Conservation (phyloP, 768 basidiomycete species). For the Boletellus ananiceps region DNA sequence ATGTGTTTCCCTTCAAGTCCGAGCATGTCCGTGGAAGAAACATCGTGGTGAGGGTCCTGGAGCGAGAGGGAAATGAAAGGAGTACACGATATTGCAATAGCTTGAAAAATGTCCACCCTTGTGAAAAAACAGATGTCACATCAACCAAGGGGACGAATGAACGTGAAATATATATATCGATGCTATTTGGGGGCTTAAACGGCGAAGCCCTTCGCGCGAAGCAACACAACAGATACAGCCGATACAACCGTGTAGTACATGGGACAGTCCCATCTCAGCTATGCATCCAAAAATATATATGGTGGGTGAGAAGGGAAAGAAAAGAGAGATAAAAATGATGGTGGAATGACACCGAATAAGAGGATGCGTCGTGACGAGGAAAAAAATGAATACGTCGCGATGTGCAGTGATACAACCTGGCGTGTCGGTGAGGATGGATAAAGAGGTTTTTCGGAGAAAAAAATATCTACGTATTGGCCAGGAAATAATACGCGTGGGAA, state of each 20-base stretch:
- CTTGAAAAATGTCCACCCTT: too few relatives aligned
- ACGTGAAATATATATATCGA: constrained; percentile 17
- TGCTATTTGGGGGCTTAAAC: constrained; percentile 38
- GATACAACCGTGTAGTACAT: constrained; percentile 20
- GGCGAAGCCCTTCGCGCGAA: constrained; percentile 50
- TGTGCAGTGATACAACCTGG: constrained; percentile 18
- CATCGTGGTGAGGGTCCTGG: too few relatives aligned
- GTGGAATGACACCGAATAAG: background rate
- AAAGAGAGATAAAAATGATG: background rate
- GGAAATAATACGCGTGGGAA: background rate
- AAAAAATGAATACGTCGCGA: constrained; percentile 2
- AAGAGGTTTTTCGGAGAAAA: constrained; percentile 7
- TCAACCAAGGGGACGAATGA: background rate
- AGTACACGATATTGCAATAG: too few relatives aligned
- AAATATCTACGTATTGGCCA: constrained; percentile 17
- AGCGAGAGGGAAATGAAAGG: too few relatives aligned
- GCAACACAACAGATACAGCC: constrained; percentile 25
- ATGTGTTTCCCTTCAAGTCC: too few relatives aligned
- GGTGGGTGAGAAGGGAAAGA: constrained; percentile 18
- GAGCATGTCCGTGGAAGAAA: too few relatives aligned
- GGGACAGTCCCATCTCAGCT: constrained; percentile 11
- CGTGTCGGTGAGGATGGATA: background rate
- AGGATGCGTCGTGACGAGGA: constrained; percentile 4
- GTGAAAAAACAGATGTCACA: background rate
- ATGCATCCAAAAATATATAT: constrained; percentile 31